These are phyloP conservation scores for Leishmania major DNA, from an alignment of 208 protist species.

Conservation along the genomic window DNA sequence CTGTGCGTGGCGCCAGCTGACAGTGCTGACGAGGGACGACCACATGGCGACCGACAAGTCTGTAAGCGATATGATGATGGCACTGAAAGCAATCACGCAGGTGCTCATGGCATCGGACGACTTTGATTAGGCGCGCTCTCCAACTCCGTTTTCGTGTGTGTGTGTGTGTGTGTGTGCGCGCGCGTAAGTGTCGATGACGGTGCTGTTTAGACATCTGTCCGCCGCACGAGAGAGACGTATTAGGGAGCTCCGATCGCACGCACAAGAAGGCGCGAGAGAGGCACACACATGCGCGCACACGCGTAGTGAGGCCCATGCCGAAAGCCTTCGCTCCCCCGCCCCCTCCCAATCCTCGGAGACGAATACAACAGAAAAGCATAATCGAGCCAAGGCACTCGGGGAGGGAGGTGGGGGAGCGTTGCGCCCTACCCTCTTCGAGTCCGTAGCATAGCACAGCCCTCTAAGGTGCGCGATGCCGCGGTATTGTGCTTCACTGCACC, in stretches of 20 bases:
- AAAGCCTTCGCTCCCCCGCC: not conserved
- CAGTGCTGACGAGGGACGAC: conserved; percentile 50
- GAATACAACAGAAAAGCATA: not conserved
- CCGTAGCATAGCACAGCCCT: not conserved
- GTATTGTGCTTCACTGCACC: not conserved
- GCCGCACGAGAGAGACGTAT: not conserved
- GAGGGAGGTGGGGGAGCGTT: not conserved
- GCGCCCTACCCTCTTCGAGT: not conserved
- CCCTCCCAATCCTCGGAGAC: not conserved
- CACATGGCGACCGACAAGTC: conserved; percentile 55
- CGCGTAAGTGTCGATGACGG: not conserved
- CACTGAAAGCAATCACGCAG: conserved; percentile 71
- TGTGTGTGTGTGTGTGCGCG: not conserved
- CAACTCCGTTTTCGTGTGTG: not conserved
- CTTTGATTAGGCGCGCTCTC: conserved; percentile 29
- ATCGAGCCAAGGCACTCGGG: not conserved
- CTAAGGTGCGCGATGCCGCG: not conserved
- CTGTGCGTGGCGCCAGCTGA: conserved; percentile 55
- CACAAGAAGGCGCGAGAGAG: not conserved
- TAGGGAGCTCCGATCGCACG: not conserved
- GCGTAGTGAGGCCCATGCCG: not conserved
- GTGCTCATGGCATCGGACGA: conserved; percentile 81
- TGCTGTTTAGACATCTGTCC: not conserved
- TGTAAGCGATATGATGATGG: conserved; percentile 60
- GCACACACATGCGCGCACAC: not conserved